These are phyloP conservation scores for Rhodotorula sp. DNA, from an alignment of 1,284 basidiomycete species.

Conservation along the genomic window DNA sequence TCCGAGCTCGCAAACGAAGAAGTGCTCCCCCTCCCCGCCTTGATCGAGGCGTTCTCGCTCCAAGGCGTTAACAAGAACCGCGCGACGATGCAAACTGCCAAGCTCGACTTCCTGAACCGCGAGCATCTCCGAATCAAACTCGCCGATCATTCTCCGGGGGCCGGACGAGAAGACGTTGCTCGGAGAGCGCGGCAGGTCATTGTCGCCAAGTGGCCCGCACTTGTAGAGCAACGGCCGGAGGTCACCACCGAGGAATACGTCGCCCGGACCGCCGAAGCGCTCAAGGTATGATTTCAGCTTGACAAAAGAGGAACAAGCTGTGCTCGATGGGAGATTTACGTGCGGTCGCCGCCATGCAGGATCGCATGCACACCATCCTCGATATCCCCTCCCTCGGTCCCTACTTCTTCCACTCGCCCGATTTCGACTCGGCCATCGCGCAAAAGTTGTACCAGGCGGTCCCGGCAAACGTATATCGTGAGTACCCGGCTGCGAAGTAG, in stretches of 20 bases:
- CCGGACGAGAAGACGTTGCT: conserved; percentile 24
- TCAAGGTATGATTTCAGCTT: conserved; percentile 17
- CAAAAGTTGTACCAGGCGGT: conserved; percentile 58
- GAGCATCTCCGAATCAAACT: conserved; percentile 62
- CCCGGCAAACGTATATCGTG: conserved; percentile 54
- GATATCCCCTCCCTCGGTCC: conserved; percentile 66
- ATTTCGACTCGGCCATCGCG: conserved; percentile 60
- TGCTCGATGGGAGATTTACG: not conserved
- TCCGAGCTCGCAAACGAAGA: conserved; percentile 6
- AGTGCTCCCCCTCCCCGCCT: conserved; percentile 5
- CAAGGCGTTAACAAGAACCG: conserved; percentile 69
- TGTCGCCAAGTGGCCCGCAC: conserved; percentile 6
- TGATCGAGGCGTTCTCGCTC: conserved; percentile 62
- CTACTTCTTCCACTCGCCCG: conserved; percentile 72
- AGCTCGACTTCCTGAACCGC: conserved; percentile 74
- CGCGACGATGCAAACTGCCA: conserved; percentile 65
- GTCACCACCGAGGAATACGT: conserved; percentile 13
- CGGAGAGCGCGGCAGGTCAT: conserved; percentile 21
- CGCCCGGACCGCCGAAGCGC: conserved; percentile 15
- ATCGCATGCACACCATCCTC: conserved; percentile 64
- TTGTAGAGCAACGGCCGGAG: not conserved
- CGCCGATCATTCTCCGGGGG: not conserved
- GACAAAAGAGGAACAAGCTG: too few species aligned
- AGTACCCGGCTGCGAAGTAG: conserved; percentile 37
- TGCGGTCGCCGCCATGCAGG: conserved; percentile 51